A percentile compares a stretch with the other conserved stretches of the same genome.
Conservation (phyloP, 1,284 basidiomycete species). For the Neolentinus lepideus region DNA sequence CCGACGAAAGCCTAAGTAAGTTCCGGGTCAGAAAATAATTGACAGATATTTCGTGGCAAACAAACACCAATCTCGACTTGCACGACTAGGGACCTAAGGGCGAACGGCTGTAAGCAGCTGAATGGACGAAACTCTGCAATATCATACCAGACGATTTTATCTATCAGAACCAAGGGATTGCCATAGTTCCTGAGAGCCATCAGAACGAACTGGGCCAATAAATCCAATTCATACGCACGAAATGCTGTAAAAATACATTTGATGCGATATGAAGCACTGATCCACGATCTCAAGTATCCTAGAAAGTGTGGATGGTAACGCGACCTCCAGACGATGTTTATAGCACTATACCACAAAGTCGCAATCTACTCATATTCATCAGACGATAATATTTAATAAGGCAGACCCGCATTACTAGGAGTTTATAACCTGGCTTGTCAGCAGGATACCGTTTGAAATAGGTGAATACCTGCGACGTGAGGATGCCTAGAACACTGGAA, state of each 20-base stretch:
- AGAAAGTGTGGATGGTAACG: conserved; percentile 1
- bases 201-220: not conserved
- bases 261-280: conserved; percentile 46
- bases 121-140: not conserved
- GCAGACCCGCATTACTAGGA: conserved; percentile 31
- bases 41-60: conserved; percentile 6
- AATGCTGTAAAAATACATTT: conserved; percentile 50
- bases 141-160: conserved; percentile 40
- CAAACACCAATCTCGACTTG: conserved; percentile 54
- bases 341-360: conserved; percentile 31
- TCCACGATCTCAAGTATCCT: conserved; percentile 47
- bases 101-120: not conserved
- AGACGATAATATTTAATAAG: not conserved
- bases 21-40: conserved; percentile 2
- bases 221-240: conserved; percentile 26
- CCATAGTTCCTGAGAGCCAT: conserved; percentile 36
- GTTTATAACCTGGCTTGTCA: conserved; percentile 47
- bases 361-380: conserved; percentile 27
- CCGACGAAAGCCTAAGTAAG: conserved; percentile 45
- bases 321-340: not conserved
- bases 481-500: conserved; percentile 38
- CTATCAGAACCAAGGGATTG: conserved; percentile 30
- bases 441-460: conserved; percentile 50
- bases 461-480: conserved; percentile 42
- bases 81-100: not conserved